phyloP scores from a whole-genome alignment of 2,329 filamentous ascomycete species.

The Ceratocystis cubensis region DNA sequence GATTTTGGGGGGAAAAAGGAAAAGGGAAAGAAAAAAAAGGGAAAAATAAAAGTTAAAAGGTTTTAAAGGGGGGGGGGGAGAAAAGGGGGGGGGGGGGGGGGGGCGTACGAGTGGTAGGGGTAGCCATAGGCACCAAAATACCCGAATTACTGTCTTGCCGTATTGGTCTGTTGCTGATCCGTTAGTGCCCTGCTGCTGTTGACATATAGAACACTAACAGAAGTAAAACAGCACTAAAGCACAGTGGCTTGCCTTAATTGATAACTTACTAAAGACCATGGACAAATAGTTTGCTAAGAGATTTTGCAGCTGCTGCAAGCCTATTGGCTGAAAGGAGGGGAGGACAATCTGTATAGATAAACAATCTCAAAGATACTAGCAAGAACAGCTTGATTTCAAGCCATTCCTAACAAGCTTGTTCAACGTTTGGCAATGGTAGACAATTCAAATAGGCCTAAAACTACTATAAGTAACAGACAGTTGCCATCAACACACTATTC shows the following conservation, averaged over 20 bases:
- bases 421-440: no score
- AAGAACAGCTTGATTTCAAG: no score
- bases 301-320: not conserved
- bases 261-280: slow-evolving; percentile 4
- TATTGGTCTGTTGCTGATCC: not conserved
- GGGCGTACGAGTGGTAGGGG: not conserved
- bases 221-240: not conserved
- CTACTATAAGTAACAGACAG: no score
- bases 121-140: not conserved
- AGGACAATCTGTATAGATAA: not conserved
- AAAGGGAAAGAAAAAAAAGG: no score
- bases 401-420: no score
- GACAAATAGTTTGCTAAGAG: slow-evolving; percentile 9
- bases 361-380: not conserved
- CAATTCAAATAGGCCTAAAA: no score
- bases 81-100: not conserved
- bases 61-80: no score
- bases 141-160: not conserved
- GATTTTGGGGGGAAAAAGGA: no score
- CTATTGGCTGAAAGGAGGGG: not conserved
- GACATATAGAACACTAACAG: not conserved
- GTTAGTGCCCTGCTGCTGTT: not conserved
- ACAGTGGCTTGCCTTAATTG: not conserved
- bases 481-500: no score
- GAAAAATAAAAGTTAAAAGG: no score